Evolutionary conservation across 169 alveolate genomes (phyloP), one percentile per base, ranked within the genome.

Genomic region (Eimeria nieschulzi): DNA sequence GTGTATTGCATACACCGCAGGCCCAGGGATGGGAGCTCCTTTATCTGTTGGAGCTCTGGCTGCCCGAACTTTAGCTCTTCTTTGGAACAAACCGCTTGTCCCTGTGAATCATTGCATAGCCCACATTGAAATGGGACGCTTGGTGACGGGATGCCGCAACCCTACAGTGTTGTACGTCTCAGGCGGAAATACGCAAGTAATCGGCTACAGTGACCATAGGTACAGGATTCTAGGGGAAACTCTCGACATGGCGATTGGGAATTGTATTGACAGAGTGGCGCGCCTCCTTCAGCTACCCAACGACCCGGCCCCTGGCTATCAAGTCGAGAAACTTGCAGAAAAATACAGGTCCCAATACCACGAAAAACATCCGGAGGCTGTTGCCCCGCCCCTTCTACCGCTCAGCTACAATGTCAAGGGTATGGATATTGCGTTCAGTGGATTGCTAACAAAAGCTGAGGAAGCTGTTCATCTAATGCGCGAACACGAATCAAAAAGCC

Each of bases 11-110:
- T 99, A 98, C 91, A 98, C 99, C 39, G 98, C 97, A 95, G 99
- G 99, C 5, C 99, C 99, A n/a, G 99, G 99, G 59, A 98, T 99
- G 98, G 99, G 99, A 6, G 97, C 98, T 61, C 99, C 99, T 17
- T 95, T 99, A 25, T 95, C 98, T 59, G 99, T 98, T 10, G 99
- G 99, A 33, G 99, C 99, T 19, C 83, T 98, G 23, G 99, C 98
- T 26, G 98, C 98, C 7, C 96, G 99, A 92, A 97, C 99, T 15
- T 92, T 99, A 78, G 95, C 98, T 73, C 95, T 95, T 68, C 95
- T 98, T 33, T 98, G 98, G 94, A 97, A 97, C 53, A 97, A 96
- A 33, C 99, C 99, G 0, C 95, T 99, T 5, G 97, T 99, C 26
- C 99, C 99, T 61, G 99, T 98, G 1, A 99, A 99, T 92, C 99